Evolutionary conservation across 2,329 filamentous ascomycete genomes (phyloP), one percentile per base, ranked within the genome.

Genomic region (Diaporthe helianthi): DNA sequence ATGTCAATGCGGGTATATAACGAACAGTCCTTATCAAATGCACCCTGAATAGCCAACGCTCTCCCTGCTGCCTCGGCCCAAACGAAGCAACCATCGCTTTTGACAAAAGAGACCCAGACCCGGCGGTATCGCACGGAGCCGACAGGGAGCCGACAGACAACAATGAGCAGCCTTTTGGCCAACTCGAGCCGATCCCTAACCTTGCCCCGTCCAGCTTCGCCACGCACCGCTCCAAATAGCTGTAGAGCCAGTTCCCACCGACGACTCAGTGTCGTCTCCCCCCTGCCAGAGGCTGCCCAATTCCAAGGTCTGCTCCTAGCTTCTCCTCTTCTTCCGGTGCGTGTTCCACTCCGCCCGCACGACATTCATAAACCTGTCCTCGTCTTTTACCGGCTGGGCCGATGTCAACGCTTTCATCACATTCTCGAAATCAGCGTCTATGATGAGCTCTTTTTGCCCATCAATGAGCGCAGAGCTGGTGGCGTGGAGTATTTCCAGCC

Each of bases 341-440:
- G 83, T 80, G 82, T 92, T 97, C 88, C 92, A 98, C 81, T 98
- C 95, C 17, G 93, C 90, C 76, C 91, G 91, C 31, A 71, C 69
- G n/a, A 65, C 51, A 2, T 90, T 91, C 93, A 99, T 97, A 75
- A 99, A 85, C 69, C 97, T 81, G 78, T 98, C 94, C 77, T 97
- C 93, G 76, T 99, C 95, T 80, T 93, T 93, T 78, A 99, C 91
- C 24, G 95, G 94, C 53, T 98, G 91, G 89, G 93, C 97, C 68
- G 92, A 94, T 36, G 96, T 98, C 72, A 99, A 84, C 9, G 94
- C 92, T 82, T 98, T 98, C 96, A 99, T 99, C 55, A 92, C 92
- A 76, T 97, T 97, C 79, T 99, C 96, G 79, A 98, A 99, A 78
- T 99, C 96, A 22, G 93, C 93, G 75, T 97, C 94, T 7, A 98